A percentile compares a stretch with the other conserved stretches of the same genome.
Evolutionary conservation across 371 early-diverging fungal species (phyloP).

Genomic region (Actinomucor elegans): DNA sequence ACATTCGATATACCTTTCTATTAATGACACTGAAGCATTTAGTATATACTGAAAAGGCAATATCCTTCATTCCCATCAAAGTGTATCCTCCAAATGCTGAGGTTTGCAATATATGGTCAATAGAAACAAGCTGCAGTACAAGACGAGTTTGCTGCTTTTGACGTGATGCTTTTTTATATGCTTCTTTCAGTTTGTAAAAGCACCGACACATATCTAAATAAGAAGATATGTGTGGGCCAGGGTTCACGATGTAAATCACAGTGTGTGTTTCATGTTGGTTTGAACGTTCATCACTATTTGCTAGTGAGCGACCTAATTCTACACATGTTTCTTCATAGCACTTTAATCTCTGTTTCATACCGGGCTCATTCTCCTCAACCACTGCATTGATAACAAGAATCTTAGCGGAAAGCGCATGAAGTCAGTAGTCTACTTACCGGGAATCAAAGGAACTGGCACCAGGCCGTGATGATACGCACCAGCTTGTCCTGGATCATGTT

Average conservation of each 20-base stretch:
- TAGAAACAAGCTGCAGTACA: conserved; percentile 51
- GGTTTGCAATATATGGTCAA: conserved; percentile 51
- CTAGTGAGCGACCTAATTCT: conserved; percentile 31
- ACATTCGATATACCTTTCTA: conserved; percentile 12
- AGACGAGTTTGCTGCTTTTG: conserved; percentile 12
- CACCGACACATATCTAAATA: conserved; percentile 48
- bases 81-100: conserved; percentile 42
- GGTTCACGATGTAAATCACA: conserved; percentile 52
- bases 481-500: conserved; percentile 29
- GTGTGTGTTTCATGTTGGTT: conserved; percentile 18
- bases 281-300: background rate
- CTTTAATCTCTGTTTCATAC: conserved; percentile 30
- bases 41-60: conserved; percentile 52
- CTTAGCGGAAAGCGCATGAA: too few relatives aligned
- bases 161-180: conserved; percentile 4
- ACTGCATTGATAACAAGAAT: background rate
- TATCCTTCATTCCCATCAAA: conserved; percentile 43
- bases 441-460: conserved; percentile 32
- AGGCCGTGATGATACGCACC: conserved; percentile 38
- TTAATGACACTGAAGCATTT: conserved; percentile 37
- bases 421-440: conserved; percentile 19
- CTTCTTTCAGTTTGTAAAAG: conserved; percentile 45
- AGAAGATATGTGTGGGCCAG: conserved; percentile 47
- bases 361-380: conserved; percentile 21
- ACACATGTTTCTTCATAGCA: conserved; percentile 44